Percentiles rank a stretch among this genome's conserved stretches.
phyloP scores from a whole-genome alignment of 2,329 filamentous ascomycete genomes.

The Arachnomyces sp. region DNA sequence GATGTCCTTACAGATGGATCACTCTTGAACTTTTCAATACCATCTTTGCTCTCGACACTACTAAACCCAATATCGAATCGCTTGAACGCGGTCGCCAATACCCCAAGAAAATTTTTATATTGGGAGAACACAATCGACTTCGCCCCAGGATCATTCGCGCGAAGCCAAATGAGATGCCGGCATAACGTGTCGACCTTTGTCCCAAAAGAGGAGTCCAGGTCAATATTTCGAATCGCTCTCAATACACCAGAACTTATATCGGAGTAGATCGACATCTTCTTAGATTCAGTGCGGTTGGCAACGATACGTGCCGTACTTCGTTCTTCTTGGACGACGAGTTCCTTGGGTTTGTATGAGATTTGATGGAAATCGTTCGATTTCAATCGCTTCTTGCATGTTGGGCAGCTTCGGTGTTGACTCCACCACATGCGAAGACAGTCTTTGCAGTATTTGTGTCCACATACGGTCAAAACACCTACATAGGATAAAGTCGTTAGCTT shows the following conservation, averaged over 20 bases:
- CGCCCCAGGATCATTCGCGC: conserved; percentile 71
- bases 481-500: background rate
- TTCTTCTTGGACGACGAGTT: conserved; percentile 58
- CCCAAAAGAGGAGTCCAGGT: conserved; percentile 66
- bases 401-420: conserved; percentile 64
- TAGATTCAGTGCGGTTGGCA: conserved; percentile 20
- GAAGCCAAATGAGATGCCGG: conserved; percentile 77
- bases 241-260: conserved; percentile 64
- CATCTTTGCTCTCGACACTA: conserved; percentile 59
- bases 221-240: conserved; percentile 71
- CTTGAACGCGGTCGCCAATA: conserved; percentile 62
- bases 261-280: conserved; percentile 58
- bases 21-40: conserved; percentile 67
- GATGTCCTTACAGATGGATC: conserved; percentile 48
- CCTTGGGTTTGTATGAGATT: conserved; percentile 72
- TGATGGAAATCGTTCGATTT: conserved; percentile 64
- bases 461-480: conserved; percentile 54
- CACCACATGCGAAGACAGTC: conserved; percentile 79
- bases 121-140: conserved; percentile 96
- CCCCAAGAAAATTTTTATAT: conserved; percentile 69
- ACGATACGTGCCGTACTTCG: conserved; percentile 18
- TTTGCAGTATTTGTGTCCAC: conserved; percentile 87
- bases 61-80: conserved; percentile 65
- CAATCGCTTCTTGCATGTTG: conserved; percentile 69
- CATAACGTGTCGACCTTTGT: conserved; percentile 82